Percentiles rank a stretch among this genome's conserved stretches.
Evolutionary conservation across 2,329 filamentous ascomycete species (phyloP).

Genomic region (Beauveria sp.): DNA sequence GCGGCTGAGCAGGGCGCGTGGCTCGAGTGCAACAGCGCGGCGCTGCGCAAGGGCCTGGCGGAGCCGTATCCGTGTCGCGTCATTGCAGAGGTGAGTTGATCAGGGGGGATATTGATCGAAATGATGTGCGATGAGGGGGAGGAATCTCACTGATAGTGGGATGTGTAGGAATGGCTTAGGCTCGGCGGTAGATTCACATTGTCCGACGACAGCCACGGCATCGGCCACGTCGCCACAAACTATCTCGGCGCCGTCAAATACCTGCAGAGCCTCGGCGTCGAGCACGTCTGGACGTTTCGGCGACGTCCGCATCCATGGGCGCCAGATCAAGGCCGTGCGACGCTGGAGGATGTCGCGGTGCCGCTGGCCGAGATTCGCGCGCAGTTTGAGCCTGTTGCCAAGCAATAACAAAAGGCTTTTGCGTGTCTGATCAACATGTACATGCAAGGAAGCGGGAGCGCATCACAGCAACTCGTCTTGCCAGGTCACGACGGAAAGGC

Average conservation of each 20-base stretch:
- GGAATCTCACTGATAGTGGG: not conserved
- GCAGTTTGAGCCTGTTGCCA: slow-evolving; percentile 15
- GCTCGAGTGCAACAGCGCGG: slow-evolving; percentile 84
- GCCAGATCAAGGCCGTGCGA: slow-evolving; percentile 24
- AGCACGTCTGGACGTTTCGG: slow-evolving; percentile 51
- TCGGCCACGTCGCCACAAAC: slow-evolving; percentile 80
- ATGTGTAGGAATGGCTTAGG: slow-evolving; percentile 58
- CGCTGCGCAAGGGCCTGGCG: slow-evolving; percentile 76
- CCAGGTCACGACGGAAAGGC: not conserved
- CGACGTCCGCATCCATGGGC: slow-evolving; percentile 26
- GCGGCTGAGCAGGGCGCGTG: slow-evolving; percentile 69
- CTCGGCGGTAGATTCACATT: slow-evolving; percentile 79
- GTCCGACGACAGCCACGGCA: slow-evolving; percentile 90
- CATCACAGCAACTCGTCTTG: not conserved
- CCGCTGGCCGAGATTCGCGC: slow-evolving; percentile 32
- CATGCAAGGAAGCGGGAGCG: not conserved
- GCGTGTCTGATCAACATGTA: no score
- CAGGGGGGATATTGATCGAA: not conserved
- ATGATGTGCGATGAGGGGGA: no score
- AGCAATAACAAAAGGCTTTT: not conserved
- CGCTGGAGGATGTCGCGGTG: slow-evolving; percentile 37
- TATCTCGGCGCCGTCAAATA: slow-evolving; percentile 66
- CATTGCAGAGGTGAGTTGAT: slow-evolving; percentile 61
- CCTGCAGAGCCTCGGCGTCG: slow-evolving; percentile 57
- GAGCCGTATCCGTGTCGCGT: slow-evolving; percentile 81